phyloP scores from a whole-genome alignment of 495 filamentous ascomycete species.

The Aspergillus steynii region DNA sequence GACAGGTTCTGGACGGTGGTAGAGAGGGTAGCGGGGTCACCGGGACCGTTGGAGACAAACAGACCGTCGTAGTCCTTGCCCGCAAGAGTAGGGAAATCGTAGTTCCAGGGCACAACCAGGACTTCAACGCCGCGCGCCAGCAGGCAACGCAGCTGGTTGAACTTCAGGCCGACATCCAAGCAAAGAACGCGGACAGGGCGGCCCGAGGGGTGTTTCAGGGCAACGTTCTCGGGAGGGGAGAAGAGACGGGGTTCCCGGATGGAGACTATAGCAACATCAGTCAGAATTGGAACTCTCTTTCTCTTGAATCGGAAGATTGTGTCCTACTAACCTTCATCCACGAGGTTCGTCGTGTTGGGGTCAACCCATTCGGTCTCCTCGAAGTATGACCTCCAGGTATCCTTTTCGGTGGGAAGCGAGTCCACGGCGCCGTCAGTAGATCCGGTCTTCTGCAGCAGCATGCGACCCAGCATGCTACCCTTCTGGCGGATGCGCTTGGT shows the following conservation, averaged over 20 bases:
- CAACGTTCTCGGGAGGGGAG: slow-evolving; percentile 62
- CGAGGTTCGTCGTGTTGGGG: slow-evolving; percentile 88
- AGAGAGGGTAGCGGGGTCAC: slow-evolving; percentile 84
- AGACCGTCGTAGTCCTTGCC: slow-evolving; percentile 89
- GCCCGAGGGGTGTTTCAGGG: slow-evolving; percentile 82
- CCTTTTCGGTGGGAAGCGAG: slow-evolving; percentile 29
- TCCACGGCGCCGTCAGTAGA: slow-evolving; percentile 43
- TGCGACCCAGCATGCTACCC: slow-evolving; percentile 93
- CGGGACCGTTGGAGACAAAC: slow-evolving; percentile 96
- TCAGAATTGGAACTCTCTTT: neutral
- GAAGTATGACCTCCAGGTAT: slow-evolving; percentile 66
- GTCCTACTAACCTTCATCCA: slow-evolving; percentile 77
- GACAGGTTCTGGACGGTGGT: slow-evolving; percentile 74
- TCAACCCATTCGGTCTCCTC: slow-evolving; percentile 84
- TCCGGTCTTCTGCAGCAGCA: slow-evolving; percentile 69
- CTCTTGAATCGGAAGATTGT: neutral
- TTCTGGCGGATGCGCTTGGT: slow-evolving; percentile 92
- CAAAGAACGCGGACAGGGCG: slow-evolving; percentile 83
- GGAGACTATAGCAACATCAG: slow-evolving; percentile 62
- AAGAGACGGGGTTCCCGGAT: slow-evolving; percentile 80
- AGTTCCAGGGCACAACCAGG: slow-evolving; percentile 91
- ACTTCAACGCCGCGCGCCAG: slow-evolving; percentile 91
- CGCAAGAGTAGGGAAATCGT: slow-evolving; percentile 75
- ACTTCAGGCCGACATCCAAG: slow-evolving; percentile 95
- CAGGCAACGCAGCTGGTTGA: slow-evolving; percentile 93